phyloP scores from a whole-genome alignment of 2,329 filamentous ascomycete species.

The Aureobasidium subglaciale region DNA sequence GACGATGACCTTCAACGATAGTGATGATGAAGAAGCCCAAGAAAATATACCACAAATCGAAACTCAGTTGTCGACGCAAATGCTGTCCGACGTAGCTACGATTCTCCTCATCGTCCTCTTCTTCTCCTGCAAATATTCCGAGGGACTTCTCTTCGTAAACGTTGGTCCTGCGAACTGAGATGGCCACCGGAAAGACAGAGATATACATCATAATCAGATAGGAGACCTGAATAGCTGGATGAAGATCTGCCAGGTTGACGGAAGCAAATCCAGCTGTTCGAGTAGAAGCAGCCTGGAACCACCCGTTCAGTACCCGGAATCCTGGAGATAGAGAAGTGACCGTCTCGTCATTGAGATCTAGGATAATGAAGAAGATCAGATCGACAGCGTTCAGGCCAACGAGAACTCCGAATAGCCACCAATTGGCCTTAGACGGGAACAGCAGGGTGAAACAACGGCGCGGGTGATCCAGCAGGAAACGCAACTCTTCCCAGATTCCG shows the following conservation, averaged over 20 bases:
- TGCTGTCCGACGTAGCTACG: constrained; percentile 86
- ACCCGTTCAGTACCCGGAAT: constrained; percentile 71
- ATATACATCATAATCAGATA: constrained; percentile 99
- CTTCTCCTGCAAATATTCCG: constrained; percentile 58
- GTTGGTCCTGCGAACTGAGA: constrained; percentile 87
- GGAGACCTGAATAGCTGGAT: constrained; percentile 86
- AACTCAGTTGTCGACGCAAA: constrained; percentile 86
- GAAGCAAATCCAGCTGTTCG: constrained; percentile 85
- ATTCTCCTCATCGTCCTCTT: constrained; percentile 48
- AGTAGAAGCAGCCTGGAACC: constrained; percentile 86
- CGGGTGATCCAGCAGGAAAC: constrained; percentile 87
- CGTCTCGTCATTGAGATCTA: constrained; percentile 70
- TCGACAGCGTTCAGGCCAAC: constrained; percentile 77
- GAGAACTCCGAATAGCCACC: constrained; percentile 90
- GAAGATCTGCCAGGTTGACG: constrained; percentile 67
- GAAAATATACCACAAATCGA: constrained; percentile 97
- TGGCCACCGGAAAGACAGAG: constrained; percentile 92
- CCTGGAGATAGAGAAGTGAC: constrained; percentile 64
- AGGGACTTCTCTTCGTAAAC: constrained; percentile 90
- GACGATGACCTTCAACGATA: constrained; percentile 71
- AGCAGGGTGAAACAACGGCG: constrained; percentile 92
- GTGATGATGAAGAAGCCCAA: constrained; percentile 86
- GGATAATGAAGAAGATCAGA: constrained; percentile 81
- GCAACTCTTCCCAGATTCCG: constrained; percentile 79
- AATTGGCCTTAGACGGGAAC: constrained; percentile 83